Evolutionary conservation across 106 monocot species (phyloP).

Genomic region (Dendrobium chrysotoxum): DNA sequence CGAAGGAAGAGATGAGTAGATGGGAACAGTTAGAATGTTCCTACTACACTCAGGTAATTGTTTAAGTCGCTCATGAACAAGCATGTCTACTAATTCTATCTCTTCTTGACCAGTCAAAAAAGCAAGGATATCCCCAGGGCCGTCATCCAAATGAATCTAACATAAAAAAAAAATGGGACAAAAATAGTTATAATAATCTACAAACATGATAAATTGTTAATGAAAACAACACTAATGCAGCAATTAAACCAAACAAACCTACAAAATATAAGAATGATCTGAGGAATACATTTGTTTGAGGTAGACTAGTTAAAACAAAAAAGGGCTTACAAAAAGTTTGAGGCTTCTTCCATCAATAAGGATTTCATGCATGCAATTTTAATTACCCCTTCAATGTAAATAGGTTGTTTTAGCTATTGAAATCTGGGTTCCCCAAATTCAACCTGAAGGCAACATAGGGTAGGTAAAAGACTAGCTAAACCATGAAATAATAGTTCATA

Average conservation of each 20-base stretch:
- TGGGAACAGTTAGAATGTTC: constrained; percentile 60
- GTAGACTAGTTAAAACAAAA: background rate
- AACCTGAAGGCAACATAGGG: no score
- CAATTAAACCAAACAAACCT: background rate
- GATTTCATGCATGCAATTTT: background rate
- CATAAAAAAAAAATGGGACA: background rate
- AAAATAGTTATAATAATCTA: background rate
- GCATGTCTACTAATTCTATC: constrained; percentile 89
- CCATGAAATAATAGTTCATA: background rate
- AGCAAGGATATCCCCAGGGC: constrained; percentile 84
- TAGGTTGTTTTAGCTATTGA: no score
- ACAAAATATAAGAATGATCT: background rate
- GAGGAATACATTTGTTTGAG: background rate
- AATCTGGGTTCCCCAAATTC: no score
- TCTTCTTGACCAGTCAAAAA: constrained; percentile 99
- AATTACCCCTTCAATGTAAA: no score
- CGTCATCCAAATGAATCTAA: constrained; percentile 83
- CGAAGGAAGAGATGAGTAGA: constrained; percentile 91
- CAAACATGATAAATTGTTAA: background rate
- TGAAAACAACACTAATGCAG: background rate
- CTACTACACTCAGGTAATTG: constrained; percentile 49
- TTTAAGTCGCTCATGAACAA: constrained; percentile 54
- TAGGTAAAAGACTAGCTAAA: no score
- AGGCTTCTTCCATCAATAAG: background rate
- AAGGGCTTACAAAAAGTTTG: background rate